A percentile compares a stretch with the other conserved stretches of the same genome.
Evolutionary conservation across 345 rosid genomes (phyloP).

Genomic region (Clausena lansium): DNA sequence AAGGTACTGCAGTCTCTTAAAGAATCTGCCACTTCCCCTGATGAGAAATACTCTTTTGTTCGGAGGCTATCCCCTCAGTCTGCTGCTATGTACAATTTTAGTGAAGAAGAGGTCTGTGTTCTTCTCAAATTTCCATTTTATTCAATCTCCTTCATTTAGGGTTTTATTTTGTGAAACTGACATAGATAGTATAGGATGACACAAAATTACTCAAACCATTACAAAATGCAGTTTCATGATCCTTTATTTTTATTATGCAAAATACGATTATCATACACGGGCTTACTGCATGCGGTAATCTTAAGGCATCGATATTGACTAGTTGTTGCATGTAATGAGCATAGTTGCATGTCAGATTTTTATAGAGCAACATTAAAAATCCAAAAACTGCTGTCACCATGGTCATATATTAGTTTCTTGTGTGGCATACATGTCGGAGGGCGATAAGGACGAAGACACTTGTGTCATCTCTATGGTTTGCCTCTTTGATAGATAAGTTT

Average conservation of each 20-base stretch:
- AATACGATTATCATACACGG: not conserved
- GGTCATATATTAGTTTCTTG: not conserved
- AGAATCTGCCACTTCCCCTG: conserved; percentile 59
- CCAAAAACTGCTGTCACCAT: not conserved
- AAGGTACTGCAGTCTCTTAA: conserved; percentile 88
- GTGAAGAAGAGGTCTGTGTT: conserved; percentile 70
- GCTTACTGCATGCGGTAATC: not conserved
- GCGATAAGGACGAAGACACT: not conserved
- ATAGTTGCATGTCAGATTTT: not conserved
- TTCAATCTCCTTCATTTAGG: not conserved
- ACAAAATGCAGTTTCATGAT: not conserved
- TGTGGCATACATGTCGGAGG: not conserved
- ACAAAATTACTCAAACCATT: not conserved
- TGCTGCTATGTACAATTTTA: conserved; percentile 69
- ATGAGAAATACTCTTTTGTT: conserved; percentile 79
- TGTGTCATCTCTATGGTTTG: not conserved
- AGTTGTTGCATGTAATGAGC: not conserved
- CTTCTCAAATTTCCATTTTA: conserved; percentile 1
- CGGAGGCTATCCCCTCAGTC: conserved; percentile 65
- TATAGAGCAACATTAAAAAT: not conserved
- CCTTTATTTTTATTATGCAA: not conserved
- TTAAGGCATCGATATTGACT: not conserved
- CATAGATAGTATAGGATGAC: not conserved
- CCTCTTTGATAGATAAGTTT: not conserved
- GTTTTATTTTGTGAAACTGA: not conserved